A percentile compares a stretch with the other conserved stretches of the same genome.
These are phyloP conservation scores for Buddleja alternifolia DNA, from an alignment of 257 asterid genomes.

Conservation along the genomic window DNA sequence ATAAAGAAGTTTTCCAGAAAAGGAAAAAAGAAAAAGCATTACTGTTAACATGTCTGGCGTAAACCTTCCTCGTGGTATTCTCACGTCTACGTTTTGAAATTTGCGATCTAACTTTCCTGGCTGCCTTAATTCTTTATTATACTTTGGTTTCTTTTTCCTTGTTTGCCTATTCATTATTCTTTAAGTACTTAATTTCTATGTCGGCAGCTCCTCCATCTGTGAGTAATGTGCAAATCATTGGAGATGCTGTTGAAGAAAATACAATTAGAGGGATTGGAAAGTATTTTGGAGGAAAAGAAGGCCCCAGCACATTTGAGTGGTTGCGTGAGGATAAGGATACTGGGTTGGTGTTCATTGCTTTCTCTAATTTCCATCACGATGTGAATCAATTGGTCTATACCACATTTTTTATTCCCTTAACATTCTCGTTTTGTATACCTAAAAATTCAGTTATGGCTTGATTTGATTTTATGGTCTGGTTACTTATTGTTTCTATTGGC, in stretches of 20 bases:
- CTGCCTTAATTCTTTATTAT: constrained; percentile 11
- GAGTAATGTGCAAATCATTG: constrained; percentile 65
- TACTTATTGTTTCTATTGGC: not conserved
- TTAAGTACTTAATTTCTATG: constrained; percentile 20
- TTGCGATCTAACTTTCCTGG: not conserved
- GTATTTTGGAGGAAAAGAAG: constrained; percentile 98
- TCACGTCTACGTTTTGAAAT: constrained; percentile 10
- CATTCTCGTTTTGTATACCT: not conserved
- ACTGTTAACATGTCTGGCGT: not conserved
- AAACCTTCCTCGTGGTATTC: constrained; percentile 5
- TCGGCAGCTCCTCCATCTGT: constrained; percentile 94
- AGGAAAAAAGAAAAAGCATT: not conserved
- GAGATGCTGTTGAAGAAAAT: constrained; percentile 83
- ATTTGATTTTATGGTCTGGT: constrained; percentile 16
- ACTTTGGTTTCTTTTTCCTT: not conserved
- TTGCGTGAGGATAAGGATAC: constrained; percentile 74
- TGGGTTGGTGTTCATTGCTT: constrained; percentile 61
- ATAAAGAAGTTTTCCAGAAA: too few species aligned
- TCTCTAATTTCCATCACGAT: constrained; percentile 23
- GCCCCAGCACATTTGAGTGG: constrained; percentile 98
- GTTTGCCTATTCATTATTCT: constrained; percentile 18
- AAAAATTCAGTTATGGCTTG: not conserved
- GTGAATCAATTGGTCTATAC: constrained; percentile 27
- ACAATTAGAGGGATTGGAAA: constrained; percentile 71
- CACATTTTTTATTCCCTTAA: not conserved